phyloP scores from a whole-genome alignment of 441 rosid genomes.

The Cnidoscolus chayamansa region DNA sequence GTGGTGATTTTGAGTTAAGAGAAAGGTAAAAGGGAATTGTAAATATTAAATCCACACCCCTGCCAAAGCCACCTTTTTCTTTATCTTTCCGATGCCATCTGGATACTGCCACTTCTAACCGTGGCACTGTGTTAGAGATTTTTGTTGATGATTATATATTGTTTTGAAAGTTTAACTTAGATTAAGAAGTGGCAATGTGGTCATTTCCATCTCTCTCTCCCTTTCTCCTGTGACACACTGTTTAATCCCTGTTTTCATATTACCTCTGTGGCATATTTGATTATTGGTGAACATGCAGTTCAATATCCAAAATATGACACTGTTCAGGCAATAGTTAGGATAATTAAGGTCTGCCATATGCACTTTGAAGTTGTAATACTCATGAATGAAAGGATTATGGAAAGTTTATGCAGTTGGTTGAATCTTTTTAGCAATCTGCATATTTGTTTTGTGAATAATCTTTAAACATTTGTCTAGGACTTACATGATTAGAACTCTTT shows the following conservation, averaged over 20 bases:
- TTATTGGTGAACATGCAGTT: not conserved
- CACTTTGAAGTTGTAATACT: not conserved
- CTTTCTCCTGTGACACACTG: not conserved
- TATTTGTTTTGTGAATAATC: slow-evolving; percentile 1
- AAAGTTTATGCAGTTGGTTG: not conserved
- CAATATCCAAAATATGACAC: slow-evolving; percentile 2
- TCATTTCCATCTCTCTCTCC: not conserved
- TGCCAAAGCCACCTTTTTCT: not conserved
- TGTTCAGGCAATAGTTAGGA: not conserved
- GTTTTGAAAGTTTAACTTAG: not conserved
- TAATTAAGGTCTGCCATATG: not conserved
- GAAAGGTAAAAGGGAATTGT: not conserved
- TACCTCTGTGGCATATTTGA: not conserved
- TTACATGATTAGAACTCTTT: slow-evolving; percentile 18
- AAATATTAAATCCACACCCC: not conserved
- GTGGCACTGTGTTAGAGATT: not conserved
- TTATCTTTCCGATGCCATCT: not conserved
- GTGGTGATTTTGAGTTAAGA: not conserved
- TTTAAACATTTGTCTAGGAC: slow-evolving; percentile 7
- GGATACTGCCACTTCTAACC: not conserved
- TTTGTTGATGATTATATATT: not conserved
- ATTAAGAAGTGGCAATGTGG: not conserved
- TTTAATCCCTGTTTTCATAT: not conserved
- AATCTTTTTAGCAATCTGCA: not conserved
- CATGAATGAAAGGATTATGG: not conserved